Base-by-base conservation (phyloP, 2,329 filamentous ascomycete species). In the Calonectria pteridis region DNA sequence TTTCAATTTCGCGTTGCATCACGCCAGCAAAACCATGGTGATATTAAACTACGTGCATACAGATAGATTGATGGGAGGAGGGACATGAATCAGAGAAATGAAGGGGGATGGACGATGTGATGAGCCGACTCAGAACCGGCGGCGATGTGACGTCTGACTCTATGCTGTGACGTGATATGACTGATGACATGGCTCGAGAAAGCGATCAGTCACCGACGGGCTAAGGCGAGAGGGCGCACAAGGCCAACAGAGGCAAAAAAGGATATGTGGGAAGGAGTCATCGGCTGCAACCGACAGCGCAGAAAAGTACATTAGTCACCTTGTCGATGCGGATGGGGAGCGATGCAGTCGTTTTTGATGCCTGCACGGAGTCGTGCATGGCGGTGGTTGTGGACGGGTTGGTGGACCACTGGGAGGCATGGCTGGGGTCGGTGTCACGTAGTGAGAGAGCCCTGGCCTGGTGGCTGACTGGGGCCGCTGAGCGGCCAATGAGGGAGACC, bases 401-500 rank as follows among this genome's bases (percentile, higher is more conserved):
- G 31, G 62, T 53, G 66, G 67, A 55, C 58, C 67, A 46, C 46
- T 59, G 64, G 46, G 28, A 58, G 64, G 20, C 55, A 40, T 31
- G 33, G 31, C 28, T 70, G 46, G 46, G 64, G 64, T 46, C n/a
- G 43, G 43, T 23, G 33, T 50, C 33, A 26, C 40, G 29, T 40
- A 55, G 69, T 29, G 62, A 51, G 40, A 28, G 67, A 53, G 46
- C 28, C 33, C 26, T 68, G 66, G 16, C 37, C 29, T 20, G 59
- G 63, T 64, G 65, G 64, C 65, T 68, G 70, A 68, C 64, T 68
- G 53, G 68, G 20, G 46, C 53, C 53, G 16, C 55, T 37, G n/a
- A 68, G 43, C 58, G 50, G 65, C 71, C 71, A 72, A 72, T 72
- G 58, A 58, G 49, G 58, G 51, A 35, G 58, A 26, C 59, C 71